A percentile compares a stretch with the other conserved stretches of the same genome.
phyloP scores from a whole-genome alignment of 148 eudicot species.

The Rhododendron ferrugineum region DNA sequence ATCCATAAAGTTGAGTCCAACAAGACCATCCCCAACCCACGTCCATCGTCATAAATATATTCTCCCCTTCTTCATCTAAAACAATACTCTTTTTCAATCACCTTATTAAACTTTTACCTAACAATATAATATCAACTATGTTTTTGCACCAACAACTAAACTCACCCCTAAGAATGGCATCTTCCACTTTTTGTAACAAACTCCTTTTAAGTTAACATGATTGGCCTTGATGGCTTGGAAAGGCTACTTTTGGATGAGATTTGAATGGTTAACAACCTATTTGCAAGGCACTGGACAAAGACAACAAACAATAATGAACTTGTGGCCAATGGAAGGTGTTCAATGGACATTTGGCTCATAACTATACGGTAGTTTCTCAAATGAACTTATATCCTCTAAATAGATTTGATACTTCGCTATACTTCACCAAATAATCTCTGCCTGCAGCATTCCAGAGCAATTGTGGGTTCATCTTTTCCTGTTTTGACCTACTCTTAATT shows the following conservation, averaged over 20 bases:
- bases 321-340: background rate
- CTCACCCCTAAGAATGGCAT: background rate
- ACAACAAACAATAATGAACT: background rate
- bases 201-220: background rate
- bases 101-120: background rate
- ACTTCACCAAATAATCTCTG: background rate
- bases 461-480: background rate
- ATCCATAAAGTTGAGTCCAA: background rate
- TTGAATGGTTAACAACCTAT: background rate
- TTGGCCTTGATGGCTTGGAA: background rate
- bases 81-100: background rate
- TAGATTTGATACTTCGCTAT: background rate
- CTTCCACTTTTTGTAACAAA: background rate
- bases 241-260: background rate
- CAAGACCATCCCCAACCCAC: background rate
- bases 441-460: background rate
- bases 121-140: background rate
- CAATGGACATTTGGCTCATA: background rate
- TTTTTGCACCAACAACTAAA: background rate
- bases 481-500: background rate
- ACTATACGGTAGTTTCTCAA: no score
- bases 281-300: background rate
- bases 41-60: background rate
- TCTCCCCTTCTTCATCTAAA: background rate
- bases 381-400: background rate